These are phyloP conservation scores for Pyrenophora tritici-repentis DNA, from an alignment of 2,329 filamentous ascomycete genomes.

Conservation along the genomic window DNA sequence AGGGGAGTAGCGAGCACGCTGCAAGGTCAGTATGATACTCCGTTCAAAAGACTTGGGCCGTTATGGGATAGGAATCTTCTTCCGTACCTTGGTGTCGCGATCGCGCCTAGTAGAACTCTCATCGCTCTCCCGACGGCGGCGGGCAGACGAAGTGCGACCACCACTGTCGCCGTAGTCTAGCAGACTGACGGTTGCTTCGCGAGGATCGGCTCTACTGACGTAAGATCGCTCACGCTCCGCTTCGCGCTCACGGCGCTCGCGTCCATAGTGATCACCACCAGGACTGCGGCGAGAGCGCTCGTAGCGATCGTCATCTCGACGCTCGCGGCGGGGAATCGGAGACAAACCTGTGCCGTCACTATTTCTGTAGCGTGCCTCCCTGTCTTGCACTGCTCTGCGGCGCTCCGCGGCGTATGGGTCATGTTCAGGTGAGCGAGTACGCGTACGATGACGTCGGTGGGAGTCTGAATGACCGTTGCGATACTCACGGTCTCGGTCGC, in stretches of 20 bases:
- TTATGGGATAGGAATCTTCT: not conserved
- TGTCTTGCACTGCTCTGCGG: slow-evolving; percentile 88
- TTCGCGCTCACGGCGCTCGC: slow-evolving; percentile 85
- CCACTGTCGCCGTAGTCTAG: slow-evolving; percentile 81
- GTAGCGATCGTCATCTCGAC: slow-evolving; percentile 46
- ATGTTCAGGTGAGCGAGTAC: slow-evolving; percentile 85
- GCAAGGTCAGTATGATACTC: slow-evolving; percentile 12
- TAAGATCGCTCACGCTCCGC: slow-evolving; percentile 89
- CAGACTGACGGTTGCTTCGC: slow-evolving; percentile 76
- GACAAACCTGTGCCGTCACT: slow-evolving; percentile 69
- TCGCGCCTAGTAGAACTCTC: slow-evolving; percentile 51
- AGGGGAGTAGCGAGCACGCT: slow-evolving; percentile 56
- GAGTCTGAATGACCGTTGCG: slow-evolving; percentile 48
- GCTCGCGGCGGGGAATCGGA: slow-evolving; percentile 54
- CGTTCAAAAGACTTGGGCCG: not conserved
- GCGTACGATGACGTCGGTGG: slow-evolving; percentile 57
- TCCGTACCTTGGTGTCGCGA: slow-evolving; percentile 51
- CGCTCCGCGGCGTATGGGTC: slow-evolving; percentile 96
- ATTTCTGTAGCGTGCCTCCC: slow-evolving; percentile 91
- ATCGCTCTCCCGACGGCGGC: slow-evolving; percentile 77
- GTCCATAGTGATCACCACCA: slow-evolving; percentile 72
- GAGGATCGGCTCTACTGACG: slow-evolving; percentile 75
- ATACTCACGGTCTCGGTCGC: slow-evolving; percentile 48
- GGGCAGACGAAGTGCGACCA: slow-evolving; percentile 59
- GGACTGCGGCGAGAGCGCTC: slow-evolving; percentile 62